A percentile compares a stretch with the other conserved stretches of the same genome.
Conservation (phyloP, 2,329 filamentous ascomycete genomes). For the Exutisphaerella laricina region DNA sequence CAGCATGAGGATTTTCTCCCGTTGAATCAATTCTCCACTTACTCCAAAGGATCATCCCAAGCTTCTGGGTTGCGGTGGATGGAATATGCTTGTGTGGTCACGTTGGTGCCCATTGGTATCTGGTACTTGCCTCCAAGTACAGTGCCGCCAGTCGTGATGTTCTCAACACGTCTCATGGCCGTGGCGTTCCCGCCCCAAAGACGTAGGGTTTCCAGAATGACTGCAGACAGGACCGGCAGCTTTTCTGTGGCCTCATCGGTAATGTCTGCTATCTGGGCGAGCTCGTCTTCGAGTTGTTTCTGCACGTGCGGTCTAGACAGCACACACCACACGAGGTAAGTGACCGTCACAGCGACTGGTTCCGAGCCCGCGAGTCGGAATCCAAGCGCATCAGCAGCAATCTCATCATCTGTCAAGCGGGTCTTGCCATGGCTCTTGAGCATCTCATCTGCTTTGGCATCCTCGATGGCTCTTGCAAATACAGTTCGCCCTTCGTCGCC, state of each 20-base stretch:
- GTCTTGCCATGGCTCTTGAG: neutral
- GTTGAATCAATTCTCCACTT: too few relatives aligned
- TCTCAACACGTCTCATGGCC: slow-evolving; percentile 33
- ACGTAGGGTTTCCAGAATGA: slow-evolving; percentile 37
- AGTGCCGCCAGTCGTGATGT: slow-evolving; percentile 33
- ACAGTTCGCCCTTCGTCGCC: neutral
- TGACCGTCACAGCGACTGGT: slow-evolving; percentile 26
- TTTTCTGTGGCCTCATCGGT: slow-evolving; percentile 27
- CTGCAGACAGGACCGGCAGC: slow-evolving; percentile 32
- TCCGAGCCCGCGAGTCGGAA: slow-evolving; percentile 23
- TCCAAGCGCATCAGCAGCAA: neutral
- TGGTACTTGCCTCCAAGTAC: slow-evolving; percentile 32
- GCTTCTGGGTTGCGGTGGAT: slow-evolving; percentile 34
- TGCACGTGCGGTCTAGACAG: slow-evolving; percentile 16
- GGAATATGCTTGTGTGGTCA: slow-evolving; percentile 38
- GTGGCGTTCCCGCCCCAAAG: slow-evolving; percentile 34
- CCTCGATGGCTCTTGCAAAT: neutral
- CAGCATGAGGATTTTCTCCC: too few relatives aligned
- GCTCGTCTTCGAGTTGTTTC: slow-evolving; percentile 21
- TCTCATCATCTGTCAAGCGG: neutral
- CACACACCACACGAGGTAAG: slow-evolving; percentile 27
- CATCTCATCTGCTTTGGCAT: neutral
- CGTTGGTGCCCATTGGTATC: slow-evolving; percentile 34
- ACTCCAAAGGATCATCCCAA: slow-evolving; percentile 15
- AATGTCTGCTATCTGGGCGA: slow-evolving; percentile 14